Base-by-base conservation (phyloP, 768 basidiomycete species). In the Crucibulum laeve region DNA sequence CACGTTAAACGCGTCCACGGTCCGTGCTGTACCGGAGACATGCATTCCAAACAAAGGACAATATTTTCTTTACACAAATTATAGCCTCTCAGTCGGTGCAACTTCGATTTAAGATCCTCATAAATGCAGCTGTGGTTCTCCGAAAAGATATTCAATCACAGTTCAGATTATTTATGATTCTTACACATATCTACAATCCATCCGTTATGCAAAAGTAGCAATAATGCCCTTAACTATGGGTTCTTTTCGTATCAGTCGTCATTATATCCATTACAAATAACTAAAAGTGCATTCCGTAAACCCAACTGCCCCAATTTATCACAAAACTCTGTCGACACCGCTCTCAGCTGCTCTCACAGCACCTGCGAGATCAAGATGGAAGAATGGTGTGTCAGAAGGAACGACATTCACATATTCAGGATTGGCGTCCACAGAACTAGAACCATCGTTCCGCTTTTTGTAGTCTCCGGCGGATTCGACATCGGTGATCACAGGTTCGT, bases 361-460 rank as follows among this genome's bases (percentile, higher is more conserved):
- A 2, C 74, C 70, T 24, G 71, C 63, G 26, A 97, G 66, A 60
- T 95, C 93, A 51, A 96, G 70, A 68, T 97, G 95, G 84, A 97
- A 95, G 74, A 82, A 90, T 6, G 88, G 88, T 5, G 87, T 91
- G 28, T 76, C 73, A 6, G 68, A 50, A 1, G 71, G 60, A 23
- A 82, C 58, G 30, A 85, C 54, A 13, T 74, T 64, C 14, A 56
- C 68, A 41, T 58, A 61, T n/a, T 55, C 66, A 25, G 53, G 18
- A 7, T 47, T 6, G 30, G 46, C 11, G 25, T 2, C 5, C 37
- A 49, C 32, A 43, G 46, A 36, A 32, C 26, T 43, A 36, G 46
- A 39, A 34, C 19, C 38, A 42, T 42, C 38, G 32, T 30, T 23
- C 13, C 50, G 49, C 38, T 64, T 65, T 47, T 71, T 71, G 8